Evolutionary conservation across 208 protist species (phyloP), one percentile per base, ranked within the genome.

Genomic region (Crithidia expoeki): DNA sequence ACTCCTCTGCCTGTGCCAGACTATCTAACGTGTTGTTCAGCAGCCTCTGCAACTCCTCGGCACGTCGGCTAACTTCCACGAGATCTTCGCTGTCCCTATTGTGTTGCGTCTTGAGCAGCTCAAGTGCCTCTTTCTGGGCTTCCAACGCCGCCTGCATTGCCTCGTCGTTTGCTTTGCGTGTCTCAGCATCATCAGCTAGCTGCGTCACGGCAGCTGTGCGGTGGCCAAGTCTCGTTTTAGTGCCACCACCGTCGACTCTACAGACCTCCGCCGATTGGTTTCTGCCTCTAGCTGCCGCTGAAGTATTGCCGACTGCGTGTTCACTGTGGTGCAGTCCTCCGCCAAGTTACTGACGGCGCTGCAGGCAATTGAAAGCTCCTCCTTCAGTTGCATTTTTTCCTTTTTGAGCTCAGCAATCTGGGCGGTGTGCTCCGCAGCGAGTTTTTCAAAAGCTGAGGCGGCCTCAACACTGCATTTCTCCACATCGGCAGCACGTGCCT

Each of bases 151-250:
- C 4, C 12, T 30, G 42, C 46, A 73, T 19, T 7, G 9, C 46
- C 11, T 21, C 33, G 14, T 59, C 49, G 9, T 52, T 38, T 11
- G 16, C 21, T 1, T 7, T 34, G 17, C 55, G 58, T 21, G 49
- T 38, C 14, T 46, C 28, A 4, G 66, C 10, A n/a, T 66, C 68
- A 17, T 34, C 49, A 23, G 47, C 25, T 23, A 84, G 58, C 44
- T 68, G 56, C 44, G 72, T 66, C 1, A 80, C 19, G 11, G 65
- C 74, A 32, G 70, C 19, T 65, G 65, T 1, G 74, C 64, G n/a
- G 52, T 40, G 6, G 56, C 57, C 21, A 85, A 59, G 21, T 81
- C 63, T 14, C 0, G 10, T 21, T 63, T 32, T 61, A 72, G 60
- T 25, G 58, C 27, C 32, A 2, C 60, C 28, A 65, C 49, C 25